Evolutionary conservation across 345 rosid genomes (phyloP).

Genomic region (Eucalyptus grandis): DNA sequence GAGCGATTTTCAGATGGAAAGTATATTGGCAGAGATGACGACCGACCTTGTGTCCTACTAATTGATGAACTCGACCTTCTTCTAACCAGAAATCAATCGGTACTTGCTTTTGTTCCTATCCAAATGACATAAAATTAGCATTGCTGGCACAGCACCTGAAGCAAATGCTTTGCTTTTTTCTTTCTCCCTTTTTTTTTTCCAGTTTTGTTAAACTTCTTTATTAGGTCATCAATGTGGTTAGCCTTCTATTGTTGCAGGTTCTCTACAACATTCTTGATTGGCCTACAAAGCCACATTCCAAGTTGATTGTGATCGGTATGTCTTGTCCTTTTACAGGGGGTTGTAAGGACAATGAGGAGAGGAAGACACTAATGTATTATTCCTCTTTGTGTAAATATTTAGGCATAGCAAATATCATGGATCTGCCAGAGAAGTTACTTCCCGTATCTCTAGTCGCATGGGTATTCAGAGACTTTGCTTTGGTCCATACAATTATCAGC

Average conservation of each 20-base stretch:
- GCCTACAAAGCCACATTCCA: slow-evolving; percentile 87
- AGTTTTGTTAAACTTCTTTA: neutral
- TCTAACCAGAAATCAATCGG: slow-evolving; percentile 92
- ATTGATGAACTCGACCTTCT: slow-evolving; percentile 96
- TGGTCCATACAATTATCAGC: slow-evolving; percentile 80
- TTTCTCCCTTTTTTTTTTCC: too few species aligned
- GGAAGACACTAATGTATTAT: neutral
- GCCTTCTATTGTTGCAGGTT: slow-evolving; percentile 23
- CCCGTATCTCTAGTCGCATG: slow-evolving; percentile 93
- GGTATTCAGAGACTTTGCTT: slow-evolving; percentile 95
- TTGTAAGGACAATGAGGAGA: neutral
- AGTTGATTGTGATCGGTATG: slow-evolving; percentile 67
- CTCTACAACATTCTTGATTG: slow-evolving; percentile 85
- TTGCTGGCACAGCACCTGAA: neutral
- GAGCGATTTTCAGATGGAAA: slow-evolving; percentile 73
- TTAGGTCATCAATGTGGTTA: neutral
- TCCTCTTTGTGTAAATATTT: neutral
- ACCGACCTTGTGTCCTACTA: slow-evolving; percentile 76
- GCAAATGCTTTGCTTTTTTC: neutral
- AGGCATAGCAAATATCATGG: slow-evolving; percentile 98
- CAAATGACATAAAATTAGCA: neutral
- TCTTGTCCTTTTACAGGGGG: neutral
- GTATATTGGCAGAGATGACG: slow-evolving; percentile 40
- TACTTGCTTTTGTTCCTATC: slow-evolving; percentile 9
- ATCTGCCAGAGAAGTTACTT: slow-evolving; percentile 92